Evolutionary conservation across 805 yeast genomes (phyloP), one percentile per base, ranked within the genome.

Genomic region (Candida ovalis): DNA sequence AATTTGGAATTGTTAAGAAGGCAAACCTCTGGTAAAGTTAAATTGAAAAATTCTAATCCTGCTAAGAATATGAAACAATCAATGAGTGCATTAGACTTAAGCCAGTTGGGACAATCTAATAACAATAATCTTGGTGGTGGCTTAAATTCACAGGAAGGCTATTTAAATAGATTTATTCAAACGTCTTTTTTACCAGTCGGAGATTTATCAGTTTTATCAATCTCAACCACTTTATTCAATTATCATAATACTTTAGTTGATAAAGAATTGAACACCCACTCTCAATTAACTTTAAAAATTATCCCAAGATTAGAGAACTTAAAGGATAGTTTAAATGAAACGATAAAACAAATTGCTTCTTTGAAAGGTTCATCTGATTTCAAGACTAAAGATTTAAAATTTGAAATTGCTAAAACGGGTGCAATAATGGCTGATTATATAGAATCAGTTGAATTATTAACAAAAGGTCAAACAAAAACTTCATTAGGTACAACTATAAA

Each of bases 361-460:
- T 63, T 84, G 42, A 83, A 80, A 54, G 55, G 55, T 23, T 60
- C 64, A 6, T 64, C 69, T 2, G 88, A 84, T 62, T 84, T 82
- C 66, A 82, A 80, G 53, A 59, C 63, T 4, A 77, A 78, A 42
- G 78, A 78, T 55, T 71, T 84, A 48, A 77, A 75, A 47, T 74
- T 71, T 50, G 88, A 84, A 55, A 76, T 84, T 32, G 81, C 84
- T 47, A 72, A 76, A 44, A 82, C 88, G 2, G 88, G 88, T 6
- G 77, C 77, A 45, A 60, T 77, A 17, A 62, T 84, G 47, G 69
- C 70, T 19, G 76, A 73, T 48, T 77, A 75, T 59, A 69, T 72
- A 36, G 66, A 71, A n/a, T 63, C 77, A 10, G 67, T 76, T 13
- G 76, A 72, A 45, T 63, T 68, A 40, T 62, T 73, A 47, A 71